Percentiles rank a stretch among this genome's conserved stretches.
Evolutionary conservation across 116 monocot genomes (phyloP).

Genomic region (Iris pallida): DNA sequence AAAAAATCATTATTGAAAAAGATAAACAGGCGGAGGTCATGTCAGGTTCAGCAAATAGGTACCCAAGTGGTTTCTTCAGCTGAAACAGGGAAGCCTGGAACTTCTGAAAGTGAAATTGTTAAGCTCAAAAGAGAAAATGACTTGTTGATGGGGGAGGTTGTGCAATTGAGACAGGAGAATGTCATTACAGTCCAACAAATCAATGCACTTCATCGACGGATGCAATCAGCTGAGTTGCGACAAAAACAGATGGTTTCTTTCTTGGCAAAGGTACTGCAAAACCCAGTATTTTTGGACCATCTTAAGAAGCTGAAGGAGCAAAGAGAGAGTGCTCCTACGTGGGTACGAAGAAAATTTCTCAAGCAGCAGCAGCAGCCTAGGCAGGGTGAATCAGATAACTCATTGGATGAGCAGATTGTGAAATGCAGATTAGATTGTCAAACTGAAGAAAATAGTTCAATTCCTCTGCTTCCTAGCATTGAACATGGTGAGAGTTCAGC

Average conservation of each 20-base stretch:
- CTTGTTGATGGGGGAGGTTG: slow-evolving; percentile 45
- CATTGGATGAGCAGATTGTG: slow-evolving; percentile 10
- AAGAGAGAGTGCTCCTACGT: slow-evolving; percentile 14
- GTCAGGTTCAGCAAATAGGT: slow-evolving; percentile 25
- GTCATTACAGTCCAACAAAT: slow-evolving; percentile 35
- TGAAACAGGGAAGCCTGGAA: slow-evolving; percentile 14
- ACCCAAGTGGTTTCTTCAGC: slow-evolving; percentile 15
- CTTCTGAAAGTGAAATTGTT: slow-evolving; percentile 31
- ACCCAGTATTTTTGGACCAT: slow-evolving; percentile 35
- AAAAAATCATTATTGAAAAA: slow-evolving; percentile 48
- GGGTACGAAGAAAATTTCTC: slow-evolving; percentile 36
- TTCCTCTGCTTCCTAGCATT: slow-evolving; percentile 4
- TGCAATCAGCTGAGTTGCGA: slow-evolving; percentile 54
- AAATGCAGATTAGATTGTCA: neutral
- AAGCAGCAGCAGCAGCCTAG: slow-evolving; percentile 17
- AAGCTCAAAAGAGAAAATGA: slow-evolving; percentile 47
- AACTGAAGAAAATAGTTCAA: neutral
- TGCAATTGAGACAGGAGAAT: slow-evolving; percentile 46
- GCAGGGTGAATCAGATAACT: neutral
- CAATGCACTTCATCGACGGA: slow-evolving; percentile 35
- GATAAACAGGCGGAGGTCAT: slow-evolving; percentile 55
- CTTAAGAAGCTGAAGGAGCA: slow-evolving; percentile 38
- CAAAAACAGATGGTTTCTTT: slow-evolving; percentile 73
- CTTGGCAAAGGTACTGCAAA: slow-evolving; percentile 52
- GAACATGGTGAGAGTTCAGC: slow-evolving; percentile 3